These are phyloP conservation scores for Boletales sp. DNA, from an alignment of 768 basidiomycete genomes.

Conservation along the genomic window DNA sequence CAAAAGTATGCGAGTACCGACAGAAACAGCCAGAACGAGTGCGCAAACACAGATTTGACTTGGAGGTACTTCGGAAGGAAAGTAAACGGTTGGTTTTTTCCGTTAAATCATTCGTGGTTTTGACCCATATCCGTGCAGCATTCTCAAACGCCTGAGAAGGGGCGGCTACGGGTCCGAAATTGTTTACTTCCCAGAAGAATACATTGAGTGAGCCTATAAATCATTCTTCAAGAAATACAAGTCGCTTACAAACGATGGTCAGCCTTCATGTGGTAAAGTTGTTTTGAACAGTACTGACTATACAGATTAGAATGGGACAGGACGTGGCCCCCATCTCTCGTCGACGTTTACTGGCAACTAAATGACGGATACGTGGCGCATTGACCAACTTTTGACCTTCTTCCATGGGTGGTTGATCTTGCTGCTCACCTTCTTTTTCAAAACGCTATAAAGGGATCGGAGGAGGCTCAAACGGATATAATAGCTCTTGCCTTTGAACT, in stretches of 20 bases:
- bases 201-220: too few species aligned
- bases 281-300: too few species aligned
- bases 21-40: conserved; percentile 5
- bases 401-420: neutral
- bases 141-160: conserved; percentile 4
- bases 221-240: neutral
- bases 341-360: neutral
- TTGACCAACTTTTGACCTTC: neutral
- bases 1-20: conserved; percentile 5
- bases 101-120: neutral
- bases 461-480: neutral
- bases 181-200: neutral
- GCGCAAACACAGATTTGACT: conserved; percentile 4
- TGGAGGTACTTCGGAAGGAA: conserved; percentile 7
- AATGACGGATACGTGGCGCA: neutral
- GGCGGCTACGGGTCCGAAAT: conserved; percentile 7
- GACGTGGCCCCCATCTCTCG: conserved; percentile 3
- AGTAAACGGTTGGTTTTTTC: conserved; percentile 5
- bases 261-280: too few species aligned
- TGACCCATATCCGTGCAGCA: too few species aligned
- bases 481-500: too few species aligned
- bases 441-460: neutral
- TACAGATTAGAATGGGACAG: conserved; percentile 6
- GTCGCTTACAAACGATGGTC: conserved; percentile 8
- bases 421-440: neutral